phyloP scores from a whole-genome alignment of 1,139 yeast genomes.

The Yamadazyma atmosphaerica region DNA sequence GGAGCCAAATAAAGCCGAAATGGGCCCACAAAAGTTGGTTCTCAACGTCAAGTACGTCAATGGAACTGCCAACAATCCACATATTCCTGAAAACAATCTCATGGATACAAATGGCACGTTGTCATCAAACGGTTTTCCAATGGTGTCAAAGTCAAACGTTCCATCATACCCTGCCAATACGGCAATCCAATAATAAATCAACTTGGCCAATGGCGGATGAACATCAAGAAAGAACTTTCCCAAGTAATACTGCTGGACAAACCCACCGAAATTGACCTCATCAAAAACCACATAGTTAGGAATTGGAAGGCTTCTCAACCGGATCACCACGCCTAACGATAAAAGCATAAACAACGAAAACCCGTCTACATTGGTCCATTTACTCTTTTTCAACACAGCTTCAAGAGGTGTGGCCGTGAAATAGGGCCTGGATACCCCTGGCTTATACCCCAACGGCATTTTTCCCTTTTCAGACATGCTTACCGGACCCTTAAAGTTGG shows the following conservation, averaged over 20 bases:
- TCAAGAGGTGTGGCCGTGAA: conserved; percentile 8
- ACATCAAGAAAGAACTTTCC: conserved; percentile 64
- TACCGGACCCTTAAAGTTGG: no score
- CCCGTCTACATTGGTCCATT: conserved; percentile 19
- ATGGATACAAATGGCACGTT: conserved; percentile 36
- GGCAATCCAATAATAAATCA: conserved; percentile 48
- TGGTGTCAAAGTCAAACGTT: conserved; percentile 27
- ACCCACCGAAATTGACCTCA: conserved; percentile 65
- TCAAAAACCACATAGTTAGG: conserved; percentile 92
- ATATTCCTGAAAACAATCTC: conserved; percentile 33
- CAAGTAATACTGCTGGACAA: conserved; percentile 46
- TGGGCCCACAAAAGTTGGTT: conserved; percentile 41
- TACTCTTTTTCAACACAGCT: conserved; percentile 6
- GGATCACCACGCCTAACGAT: conserved; percentile 21
- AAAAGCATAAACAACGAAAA: conserved; percentile 21
- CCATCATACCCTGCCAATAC: conserved; percentile 47
- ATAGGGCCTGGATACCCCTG: conserved; percentile 20
- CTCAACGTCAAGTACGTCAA: conserved; percentile 52
- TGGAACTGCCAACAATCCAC: conserved; percentile 47
- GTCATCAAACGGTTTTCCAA: conserved; percentile 34
- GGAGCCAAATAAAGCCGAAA: conserved; percentile 46
- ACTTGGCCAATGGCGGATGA: conserved; percentile 61
- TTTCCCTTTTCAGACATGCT: conserved; percentile 5
- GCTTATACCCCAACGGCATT: conserved; percentile 22
- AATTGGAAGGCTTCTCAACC: conserved; percentile 59